phyloP scores from a whole-genome alignment of 2,329 filamentous ascomycete genomes.

The Alternaria metachromatica region DNA sequence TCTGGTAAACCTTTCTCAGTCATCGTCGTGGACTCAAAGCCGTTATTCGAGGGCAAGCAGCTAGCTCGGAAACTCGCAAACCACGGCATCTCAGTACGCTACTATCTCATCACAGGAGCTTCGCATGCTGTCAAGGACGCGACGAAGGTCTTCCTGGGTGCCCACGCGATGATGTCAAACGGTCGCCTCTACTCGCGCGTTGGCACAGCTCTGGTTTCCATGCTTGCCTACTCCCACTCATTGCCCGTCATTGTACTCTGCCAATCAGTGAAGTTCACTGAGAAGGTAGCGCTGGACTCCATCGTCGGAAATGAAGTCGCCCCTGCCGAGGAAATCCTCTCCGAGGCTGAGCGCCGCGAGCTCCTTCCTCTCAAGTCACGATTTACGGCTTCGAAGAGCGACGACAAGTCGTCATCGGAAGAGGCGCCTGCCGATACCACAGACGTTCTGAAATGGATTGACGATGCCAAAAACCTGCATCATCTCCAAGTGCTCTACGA shows the following conservation, averaged over 20 bases:
- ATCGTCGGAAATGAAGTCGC: slow-evolving; percentile 94
- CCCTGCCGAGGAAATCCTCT: slow-evolving; percentile 70
- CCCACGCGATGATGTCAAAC: slow-evolving; percentile 95
- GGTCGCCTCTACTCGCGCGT: slow-evolving; percentile 86
- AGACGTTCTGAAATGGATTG: slow-evolving; percentile 48
- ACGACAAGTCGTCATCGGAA: slow-evolving; percentile 32
- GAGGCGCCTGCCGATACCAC: slow-evolving; percentile 28
- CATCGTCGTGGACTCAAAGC: slow-evolving; percentile 79
- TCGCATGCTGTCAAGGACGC: slow-evolving; percentile 74
- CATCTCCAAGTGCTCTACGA: slow-evolving; percentile 85
- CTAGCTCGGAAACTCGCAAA: slow-evolving; percentile 74
- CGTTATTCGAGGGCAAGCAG: slow-evolving; percentile 72
- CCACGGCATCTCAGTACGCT: slow-evolving; percentile 77
- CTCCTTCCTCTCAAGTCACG: slow-evolving; percentile 41
- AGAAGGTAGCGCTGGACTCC: slow-evolving; percentile 86
- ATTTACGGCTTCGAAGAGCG: slow-evolving; percentile 28
- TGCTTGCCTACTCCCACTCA: slow-evolving; percentile 76
- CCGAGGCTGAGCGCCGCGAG: slow-evolving; percentile 40
- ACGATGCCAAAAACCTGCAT: slow-evolving; percentile 56
- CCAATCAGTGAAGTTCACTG: slow-evolving; percentile 94
- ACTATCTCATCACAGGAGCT: slow-evolving; percentile 80
- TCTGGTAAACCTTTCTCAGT: slow-evolving; percentile 80
- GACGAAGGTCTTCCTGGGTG: slow-evolving; percentile 78
- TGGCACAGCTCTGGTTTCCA: slow-evolving; percentile 85
- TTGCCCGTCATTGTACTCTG: slow-evolving; percentile 88